Conservation (phyloP, 345 rosid species). For the Murraya paniculata region DNA sequence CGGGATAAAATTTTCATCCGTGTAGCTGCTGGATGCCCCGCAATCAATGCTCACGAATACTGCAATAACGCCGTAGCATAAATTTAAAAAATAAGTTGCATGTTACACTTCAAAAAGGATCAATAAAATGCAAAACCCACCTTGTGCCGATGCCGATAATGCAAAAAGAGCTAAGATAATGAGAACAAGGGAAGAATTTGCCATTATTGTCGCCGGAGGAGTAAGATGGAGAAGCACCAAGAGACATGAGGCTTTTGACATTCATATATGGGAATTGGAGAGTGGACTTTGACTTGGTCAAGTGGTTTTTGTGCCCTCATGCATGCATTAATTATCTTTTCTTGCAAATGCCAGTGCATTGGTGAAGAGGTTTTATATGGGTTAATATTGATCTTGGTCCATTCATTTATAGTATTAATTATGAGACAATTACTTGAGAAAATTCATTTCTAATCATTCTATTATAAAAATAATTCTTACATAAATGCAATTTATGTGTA, state of each 20-base stretch:
- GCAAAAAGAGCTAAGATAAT: conserved; percentile 19
- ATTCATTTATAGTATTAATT: too few relatives aligned
- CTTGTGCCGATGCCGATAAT: conserved; percentile 20
- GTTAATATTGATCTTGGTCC: not conserved
- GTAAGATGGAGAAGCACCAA: not conserved
- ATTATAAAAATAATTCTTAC: too few relatives aligned
- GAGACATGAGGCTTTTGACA: not conserved
- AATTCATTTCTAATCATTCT: too few relatives aligned
- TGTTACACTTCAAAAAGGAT: not conserved
- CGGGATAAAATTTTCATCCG: conserved; percentile 12
- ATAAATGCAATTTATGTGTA: too few relatives aligned
- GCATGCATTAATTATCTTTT: not conserved
- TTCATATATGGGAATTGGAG: not conserved
- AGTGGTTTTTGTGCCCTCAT: not conserved
- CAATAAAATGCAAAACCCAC: not conserved
- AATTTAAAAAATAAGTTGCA: not conserved
- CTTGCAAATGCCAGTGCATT: not conserved
- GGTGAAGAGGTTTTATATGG: not conserved
- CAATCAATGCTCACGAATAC: conserved; percentile 31
- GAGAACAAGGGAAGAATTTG: conserved; percentile 5
- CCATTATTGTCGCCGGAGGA: conserved; percentile 8
- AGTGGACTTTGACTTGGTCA: not conserved
- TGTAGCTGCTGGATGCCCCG: conserved; percentile 22
- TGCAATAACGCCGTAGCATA: conserved; percentile 3
- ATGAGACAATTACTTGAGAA: too few relatives aligned